Conservation (phyloP, 2,329 filamentous ascomycete genomes). For the Aspergillus aculeatinus region DNA sequence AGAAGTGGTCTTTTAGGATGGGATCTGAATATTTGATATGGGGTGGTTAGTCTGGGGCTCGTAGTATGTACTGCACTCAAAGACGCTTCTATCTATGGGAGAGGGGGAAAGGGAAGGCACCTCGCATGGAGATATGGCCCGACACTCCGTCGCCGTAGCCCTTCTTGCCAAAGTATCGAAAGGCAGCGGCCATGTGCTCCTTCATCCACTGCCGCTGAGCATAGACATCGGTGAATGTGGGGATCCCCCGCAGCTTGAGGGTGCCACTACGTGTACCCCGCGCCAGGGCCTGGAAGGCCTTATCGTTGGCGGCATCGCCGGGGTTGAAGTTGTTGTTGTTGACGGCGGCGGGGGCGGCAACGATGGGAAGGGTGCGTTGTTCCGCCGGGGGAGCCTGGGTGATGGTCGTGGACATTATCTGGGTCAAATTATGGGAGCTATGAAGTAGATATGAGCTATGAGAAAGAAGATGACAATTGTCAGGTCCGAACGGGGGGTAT, state of each 20-base stretch:
- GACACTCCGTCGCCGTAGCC: slow-evolving; percentile 44
- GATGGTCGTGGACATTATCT: slow-evolving; percentile 11
- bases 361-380: slow-evolving; percentile 2
- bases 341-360: slow-evolving; percentile 12
- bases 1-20: slow-evolving; percentile 40
- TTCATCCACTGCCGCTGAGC: slow-evolving; percentile 55
- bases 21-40: slow-evolving; percentile 27
- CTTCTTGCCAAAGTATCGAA: slow-evolving; percentile 42
- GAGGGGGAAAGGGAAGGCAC: slow-evolving; percentile 14
- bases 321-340: slow-evolving; percentile 15
- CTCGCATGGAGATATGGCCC: slow-evolving; percentile 44
- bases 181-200: slow-evolving; percentile 47
- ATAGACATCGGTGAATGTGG: slow-evolving; percentile 41
- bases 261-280: slow-evolving; percentile 37
- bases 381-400: slow-evolving; percentile 12
- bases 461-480: too few relatives aligned
- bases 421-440: neutral
- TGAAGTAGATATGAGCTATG: too few relatives aligned
- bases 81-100: too few relatives aligned
- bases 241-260: slow-evolving; percentile 39
- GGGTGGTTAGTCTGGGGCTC: too few relatives aligned
- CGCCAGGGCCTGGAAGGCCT: slow-evolving; percentile 35
- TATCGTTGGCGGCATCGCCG: slow-evolving; percentile 25
- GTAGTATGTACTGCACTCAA: too few relatives aligned
- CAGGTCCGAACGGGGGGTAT: too few relatives aligned